Evolutionary conservation across 495 filamentous ascomycete species (phyloP), one percentile per base, ranked within the genome.

Genomic region (Aspergillus mulundensis): DNA sequence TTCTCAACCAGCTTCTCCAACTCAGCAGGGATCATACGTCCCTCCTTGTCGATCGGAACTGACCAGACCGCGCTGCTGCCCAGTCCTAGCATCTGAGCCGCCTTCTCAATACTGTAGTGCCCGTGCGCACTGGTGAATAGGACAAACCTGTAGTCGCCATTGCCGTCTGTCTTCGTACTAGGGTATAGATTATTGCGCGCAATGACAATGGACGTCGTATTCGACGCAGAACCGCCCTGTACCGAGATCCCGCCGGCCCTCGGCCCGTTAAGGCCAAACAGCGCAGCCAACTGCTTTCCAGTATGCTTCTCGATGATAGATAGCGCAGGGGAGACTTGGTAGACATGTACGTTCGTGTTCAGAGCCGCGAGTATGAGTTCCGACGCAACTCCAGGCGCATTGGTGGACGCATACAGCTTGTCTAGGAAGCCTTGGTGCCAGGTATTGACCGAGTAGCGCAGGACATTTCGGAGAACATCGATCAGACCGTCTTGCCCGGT

Each of bases 371-470:
- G 84, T 32, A 96, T 78, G 16, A 96, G 79, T 61, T 98, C 92
- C 3, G 90, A 87, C 16, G 84, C 81, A 0, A 96, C 77, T 15
- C 92, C 92, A 19, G 90, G 88, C 15, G 91, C 85, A 70, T 94
- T 91, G 23, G 89, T 94, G 48, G 83, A 86, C 19, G 87, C 86
- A 69, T 96, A 97, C 30, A 96, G 75, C 75, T 96, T 95, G 70
- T 96, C 90, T 67, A 97, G 70, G 72, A 98, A 96, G 7, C 92
- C 94, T 65, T 92, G 90, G 68, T 93, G 87, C 92, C 93, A 97
- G 30, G 93, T 97, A 70, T 97, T 97, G 62, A 96, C 93, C 46
- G 84, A 88, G 74, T 94, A 89, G 50, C 81, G 77, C 50, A 96
- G 76, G 30, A 95, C 75, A 60, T 84, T 79, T 57, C 82, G 71